Base-by-base conservation (phyloP, 306 rosid genomes). In the Gastrolobium villosum region DNA sequence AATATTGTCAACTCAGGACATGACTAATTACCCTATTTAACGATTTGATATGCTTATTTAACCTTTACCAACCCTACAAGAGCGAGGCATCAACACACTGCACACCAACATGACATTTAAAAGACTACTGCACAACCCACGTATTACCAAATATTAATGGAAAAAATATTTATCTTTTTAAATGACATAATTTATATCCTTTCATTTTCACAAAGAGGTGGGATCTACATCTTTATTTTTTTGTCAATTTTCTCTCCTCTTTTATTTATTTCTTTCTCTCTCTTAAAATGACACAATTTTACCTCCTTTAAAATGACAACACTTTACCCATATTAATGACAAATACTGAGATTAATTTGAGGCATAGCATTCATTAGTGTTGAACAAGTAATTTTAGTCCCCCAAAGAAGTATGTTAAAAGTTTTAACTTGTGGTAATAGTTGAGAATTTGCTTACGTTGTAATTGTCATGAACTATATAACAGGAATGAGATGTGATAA, bases 21-120 rank as follows among this genome's bases (percentile, higher is more conserved):
- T 35, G 88, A 72, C 57, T 32, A 34, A 59, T 54, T 30, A 10
- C 43, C n/a, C 83, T 60, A 77, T 57, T 81, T 35, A 66, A 60
- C 10, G 66, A 81, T 77, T 78, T 66, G 85, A 85, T 71, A 50
- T 26, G 40, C 46, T 28, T 36, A 45, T 64, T 69, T 79, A 69
- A 64, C 78, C 78, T 44, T 43, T 70, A 14, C 34, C 79, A 76
- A 61, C 64, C 43, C 39, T 70, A 63, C 37, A 70, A 60, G 14
- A 60, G 40, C 69, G 46, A 30, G 43, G 10, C 40, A 44, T 44
- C 11, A 65, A 77, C 30, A 66, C 64, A 65, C 43, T 39, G 53
- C 72, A 62, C 49, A 30, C 37, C 76, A 37, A 48, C 72, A 7
- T 62, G 10, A 26, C 69, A 55, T 32, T 63, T 20, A 4, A 14